A percentile compares a stretch with the other conserved stretches of the same genome.
These are phyloP conservation scores for Penicillium paxilli DNA, from an alignment of 495 filamentous ascomycete genomes.

Conservation along the genomic window DNA sequence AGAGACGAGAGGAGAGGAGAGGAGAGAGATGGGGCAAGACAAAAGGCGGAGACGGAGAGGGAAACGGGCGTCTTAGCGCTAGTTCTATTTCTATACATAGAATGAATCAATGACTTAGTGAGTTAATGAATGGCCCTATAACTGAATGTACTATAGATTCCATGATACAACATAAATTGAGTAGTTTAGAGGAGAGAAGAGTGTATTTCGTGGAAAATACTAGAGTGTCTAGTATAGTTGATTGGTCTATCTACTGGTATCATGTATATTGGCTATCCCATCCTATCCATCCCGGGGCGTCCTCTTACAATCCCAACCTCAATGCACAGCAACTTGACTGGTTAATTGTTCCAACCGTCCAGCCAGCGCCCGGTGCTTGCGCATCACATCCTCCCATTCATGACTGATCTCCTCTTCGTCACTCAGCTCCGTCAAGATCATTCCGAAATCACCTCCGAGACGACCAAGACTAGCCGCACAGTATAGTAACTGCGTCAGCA, in stretches of 20 bases:
- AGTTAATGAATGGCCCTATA: too few relatives aligned
- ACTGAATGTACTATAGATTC: too few relatives aligned
- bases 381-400: constrained; percentile 90
- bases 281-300: neutral
- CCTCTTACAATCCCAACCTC: neutral
- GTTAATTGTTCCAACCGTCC: constrained; percentile 83
- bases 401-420: constrained; percentile 52
- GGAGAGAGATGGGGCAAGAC: constrained; percentile 1
- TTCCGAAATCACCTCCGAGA: constrained; percentile 88
- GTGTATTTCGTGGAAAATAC: too few relatives aligned
- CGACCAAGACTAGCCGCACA: constrained; percentile 91
- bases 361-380: constrained; percentile 84
- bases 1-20: neutral
- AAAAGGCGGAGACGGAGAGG: constrained; percentile 3
- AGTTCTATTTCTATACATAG: neutral
- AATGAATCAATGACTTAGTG: too few relatives aligned
- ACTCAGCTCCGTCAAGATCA: constrained; percentile 73
- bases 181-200: too few relatives aligned
- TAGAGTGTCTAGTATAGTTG: too few relatives aligned
- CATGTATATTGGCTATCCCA: neutral
- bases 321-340: constrained; percentile 26
- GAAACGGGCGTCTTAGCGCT: constrained; percentile 3
- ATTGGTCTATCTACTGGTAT: too few relatives aligned
- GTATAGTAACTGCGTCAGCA: constrained; percentile 93
- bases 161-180: too few relatives aligned